Evolutionary conservation across 2,329 filamentous ascomycete genomes (phyloP), one percentile per base, ranked within the genome.

Genomic region (Cordyceps tenuipes): DNA sequence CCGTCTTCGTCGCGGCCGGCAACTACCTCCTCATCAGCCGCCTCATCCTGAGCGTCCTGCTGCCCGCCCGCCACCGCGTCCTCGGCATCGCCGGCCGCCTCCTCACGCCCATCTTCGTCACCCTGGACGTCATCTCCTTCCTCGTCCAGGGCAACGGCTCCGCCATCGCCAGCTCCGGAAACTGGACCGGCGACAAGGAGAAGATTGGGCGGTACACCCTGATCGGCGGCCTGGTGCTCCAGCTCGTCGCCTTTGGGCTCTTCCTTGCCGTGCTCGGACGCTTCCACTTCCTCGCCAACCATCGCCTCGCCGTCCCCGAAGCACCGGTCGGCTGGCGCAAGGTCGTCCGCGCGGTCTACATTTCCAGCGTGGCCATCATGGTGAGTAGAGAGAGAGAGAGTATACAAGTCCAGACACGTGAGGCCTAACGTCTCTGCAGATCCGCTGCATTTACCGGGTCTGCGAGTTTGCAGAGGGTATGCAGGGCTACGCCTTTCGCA

Each of bases 401-500:
- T n/a, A n/a, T n/a, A n/a, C 23, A 23, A 23, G 23, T 23, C 13
- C 29, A 1, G 29, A 29, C 29, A 6, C 29, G 29, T 46, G 36
- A 15, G 36, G 36, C 4, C 8, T n/a, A 4, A n/a, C 12, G 3
- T n/a, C 2, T 8, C n/a, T 19, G 36, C 23, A 81, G 70, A 62
- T 80, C 3, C 78, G 79, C 15, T 80, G 76, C n/a, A 72, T 81
- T 31, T 83, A 79, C 62, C 76, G 79, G n/a, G 75, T 79, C 4
- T 72, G 79, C 52, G 79, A 83, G 63, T 82, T 82, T 62, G 75
- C 76, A 0, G 72, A 80, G 41, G 80, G 79, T 0, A 77, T 76
- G n/a, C 68, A 79, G 7, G 73, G 75, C 17, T 82, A 82, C 63
- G 69, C 77, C 1, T 79, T 80, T 64, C 71, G 66, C 4, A 75